These are phyloP conservation scores for Agaricus bisporus DNA, from an alignment of 768 basidiomycete species.

Conservation along the genomic window DNA sequence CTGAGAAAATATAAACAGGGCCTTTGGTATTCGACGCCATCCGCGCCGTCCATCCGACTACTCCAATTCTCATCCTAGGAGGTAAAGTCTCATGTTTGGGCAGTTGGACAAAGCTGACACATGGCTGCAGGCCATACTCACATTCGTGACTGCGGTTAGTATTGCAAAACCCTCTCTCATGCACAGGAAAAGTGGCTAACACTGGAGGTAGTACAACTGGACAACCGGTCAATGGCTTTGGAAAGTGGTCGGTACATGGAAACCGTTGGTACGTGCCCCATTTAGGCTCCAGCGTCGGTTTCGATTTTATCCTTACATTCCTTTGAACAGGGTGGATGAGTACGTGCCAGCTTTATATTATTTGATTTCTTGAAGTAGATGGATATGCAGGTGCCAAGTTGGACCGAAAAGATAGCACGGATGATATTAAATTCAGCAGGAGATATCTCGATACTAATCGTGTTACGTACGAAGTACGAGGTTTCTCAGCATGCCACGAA, in stretches of 20 bases:
- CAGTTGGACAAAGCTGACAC: not conserved
- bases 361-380: not conserved
- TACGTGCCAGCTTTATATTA: constrained; percentile 21
- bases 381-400: constrained; percentile 39
- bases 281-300: not conserved
- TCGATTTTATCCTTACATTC: not conserved
- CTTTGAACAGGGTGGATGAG: constrained; percentile 55
- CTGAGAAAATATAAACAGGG: constrained; percentile 35
- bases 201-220: constrained; percentile 46
- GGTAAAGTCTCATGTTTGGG: constrained; percentile 26
- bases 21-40: constrained; percentile 67
- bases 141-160: constrained; percentile 72
- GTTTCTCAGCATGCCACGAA: not conserved
- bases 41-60: constrained; percentile 62
- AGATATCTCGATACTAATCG: constrained; percentile 80
- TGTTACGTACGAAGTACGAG: constrained; percentile 61
- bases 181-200: not conserved
- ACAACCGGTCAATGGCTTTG: constrained; percentile 68
- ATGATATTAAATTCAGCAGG: constrained; percentile 57
- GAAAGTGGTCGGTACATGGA: constrained; percentile 92
- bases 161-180: not conserved
- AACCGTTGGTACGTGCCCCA: constrained; percentile 58
- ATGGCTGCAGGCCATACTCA: constrained; percentile 56
- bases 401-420: constrained; percentile 28
- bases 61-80: constrained; percentile 81